Evolutionary conservation across 345 rosid genomes (phyloP).

Genomic region (Laguncularia racemosa): DNA sequence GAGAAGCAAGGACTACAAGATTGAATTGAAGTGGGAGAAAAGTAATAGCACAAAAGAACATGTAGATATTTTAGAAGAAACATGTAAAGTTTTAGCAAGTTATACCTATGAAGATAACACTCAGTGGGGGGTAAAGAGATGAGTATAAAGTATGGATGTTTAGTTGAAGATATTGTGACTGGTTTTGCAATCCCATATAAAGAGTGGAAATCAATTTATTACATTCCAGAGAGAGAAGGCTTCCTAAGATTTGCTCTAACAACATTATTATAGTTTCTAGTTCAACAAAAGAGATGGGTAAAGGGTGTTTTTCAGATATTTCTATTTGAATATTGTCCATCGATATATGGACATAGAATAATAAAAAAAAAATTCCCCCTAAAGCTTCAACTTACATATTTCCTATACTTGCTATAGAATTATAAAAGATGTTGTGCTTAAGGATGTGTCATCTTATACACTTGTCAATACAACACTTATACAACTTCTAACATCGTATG

Average conservation of each 20-base stretch:
- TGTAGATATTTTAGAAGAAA: conserved; percentile 12
- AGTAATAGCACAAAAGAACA: background rate
- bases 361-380: conserved; percentile 22
- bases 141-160: conserved; percentile 33
- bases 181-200: conserved; percentile 31
- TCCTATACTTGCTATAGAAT: conserved; percentile 17
- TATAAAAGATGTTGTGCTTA: no score
- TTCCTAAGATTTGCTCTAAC: conserved; percentile 36
- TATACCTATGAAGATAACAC: conserved; percentile 23
- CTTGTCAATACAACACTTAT: no score
- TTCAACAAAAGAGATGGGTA: conserved; percentile 45
- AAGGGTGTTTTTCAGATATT: conserved; percentile 34
- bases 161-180: conserved; percentile 36
- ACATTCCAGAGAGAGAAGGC: conserved; percentile 23
- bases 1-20: background rate
- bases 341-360: conserved; percentile 15
- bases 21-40: background rate
- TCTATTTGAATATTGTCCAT: conserved; percentile 26
- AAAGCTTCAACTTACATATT: conserved; percentile 22
- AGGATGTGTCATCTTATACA: no score
- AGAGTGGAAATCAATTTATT: conserved; percentile 35
- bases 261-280: conserved; percentile 18
- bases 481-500: no score
- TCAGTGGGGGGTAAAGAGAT: conserved; percentile 30
- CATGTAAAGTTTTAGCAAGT: conserved; percentile 16